Evolutionary conservation across 495 filamentous ascomycete genomes (phyloP).

Genomic region (Aspergillus olivimuriae): DNA sequence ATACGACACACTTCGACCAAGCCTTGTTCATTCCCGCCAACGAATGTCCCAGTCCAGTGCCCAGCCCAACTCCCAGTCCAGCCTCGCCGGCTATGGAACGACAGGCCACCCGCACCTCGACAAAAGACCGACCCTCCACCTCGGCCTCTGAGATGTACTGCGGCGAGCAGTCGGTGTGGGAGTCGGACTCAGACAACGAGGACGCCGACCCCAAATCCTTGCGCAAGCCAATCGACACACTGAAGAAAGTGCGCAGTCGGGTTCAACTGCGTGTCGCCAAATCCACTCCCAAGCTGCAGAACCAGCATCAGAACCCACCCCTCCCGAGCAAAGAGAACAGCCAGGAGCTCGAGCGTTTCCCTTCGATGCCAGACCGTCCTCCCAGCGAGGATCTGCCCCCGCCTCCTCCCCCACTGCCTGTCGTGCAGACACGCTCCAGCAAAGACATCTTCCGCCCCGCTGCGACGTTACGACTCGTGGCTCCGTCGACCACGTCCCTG

Average conservation of each 20-base stretch:
- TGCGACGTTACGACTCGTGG: constrained; percentile 32
- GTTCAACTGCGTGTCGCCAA: constrained; percentile 41
- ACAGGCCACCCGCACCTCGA: constrained; percentile 17
- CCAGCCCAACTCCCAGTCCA: constrained; percentile 25
- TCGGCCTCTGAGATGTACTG: constrained; percentile 36
- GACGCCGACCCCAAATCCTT: constrained; percentile 33
- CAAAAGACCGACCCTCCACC: constrained; percentile 34
- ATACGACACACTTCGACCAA: constrained; percentile 39
- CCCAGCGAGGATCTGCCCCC: constrained; percentile 2
- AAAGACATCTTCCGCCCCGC: constrained; percentile 22
- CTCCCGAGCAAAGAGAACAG: constrained; percentile 10
- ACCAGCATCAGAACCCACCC: constrained; percentile 2
- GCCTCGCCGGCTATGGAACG: constrained; percentile 25
- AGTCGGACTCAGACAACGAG: constrained; percentile 41
- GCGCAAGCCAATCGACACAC: constrained; percentile 36
- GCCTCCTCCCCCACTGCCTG: constrained; percentile 6
- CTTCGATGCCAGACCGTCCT: constrained; percentile 25
- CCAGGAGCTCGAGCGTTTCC: constrained; percentile 24
- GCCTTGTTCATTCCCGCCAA: constrained; percentile 41
- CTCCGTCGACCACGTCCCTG: constrained; percentile 35
- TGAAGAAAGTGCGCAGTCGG: constrained; percentile 43
- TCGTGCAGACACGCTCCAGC: constrained; percentile 19
- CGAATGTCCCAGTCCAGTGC: constrained; percentile 36
- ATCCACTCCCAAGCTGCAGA: constrained; percentile 33
- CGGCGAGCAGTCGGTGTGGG: constrained; percentile 40